These are phyloP conservation scores for Penicillium salamii DNA, from an alignment of 495 filamentous ascomycete genomes.

Conservation along the genomic window DNA sequence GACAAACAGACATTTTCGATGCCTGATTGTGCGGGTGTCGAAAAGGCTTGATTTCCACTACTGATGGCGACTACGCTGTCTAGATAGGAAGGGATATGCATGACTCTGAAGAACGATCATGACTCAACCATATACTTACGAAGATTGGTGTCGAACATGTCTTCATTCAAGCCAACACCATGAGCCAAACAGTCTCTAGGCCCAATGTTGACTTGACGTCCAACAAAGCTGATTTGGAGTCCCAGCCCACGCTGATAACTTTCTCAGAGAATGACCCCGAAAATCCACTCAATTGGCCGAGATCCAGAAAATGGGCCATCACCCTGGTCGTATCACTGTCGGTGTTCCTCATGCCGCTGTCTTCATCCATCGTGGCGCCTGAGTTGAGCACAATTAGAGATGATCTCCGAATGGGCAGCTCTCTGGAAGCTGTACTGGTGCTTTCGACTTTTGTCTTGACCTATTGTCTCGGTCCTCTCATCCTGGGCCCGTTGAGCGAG, in stretches of 20 bases:
- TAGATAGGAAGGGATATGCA: neutral
- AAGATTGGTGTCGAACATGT: neutral
- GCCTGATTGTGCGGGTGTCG: neutral
- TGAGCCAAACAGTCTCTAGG: neutral
- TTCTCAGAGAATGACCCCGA: neutral
- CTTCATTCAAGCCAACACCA: neutral
- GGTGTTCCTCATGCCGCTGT: conserved; percentile 25
- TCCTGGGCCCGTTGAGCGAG: conserved; percentile 57
- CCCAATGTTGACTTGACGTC: neutral
- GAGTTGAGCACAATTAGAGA: conserved; percentile 44
- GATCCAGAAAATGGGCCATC: conserved; percentile 3
- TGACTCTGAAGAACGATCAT: neutral
- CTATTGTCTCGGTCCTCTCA: conserved; percentile 43
- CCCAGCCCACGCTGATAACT: neutral
- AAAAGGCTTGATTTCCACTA: neutral
- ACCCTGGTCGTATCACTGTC: conserved; percentile 1
- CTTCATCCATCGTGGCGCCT: conserved; percentile 63
- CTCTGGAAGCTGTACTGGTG: conserved; percentile 47
- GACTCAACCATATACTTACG: neutral
- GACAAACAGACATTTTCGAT: neutral
- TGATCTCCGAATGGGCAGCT: conserved; percentile 54
- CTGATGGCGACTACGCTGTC: neutral
- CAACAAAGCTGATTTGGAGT: neutral
- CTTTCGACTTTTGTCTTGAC: conserved; percentile 47
- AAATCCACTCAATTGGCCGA: conserved; percentile 6